Base-by-base conservation (phyloP, 148 eudicot species). In the Diospyros lotus region DNA sequence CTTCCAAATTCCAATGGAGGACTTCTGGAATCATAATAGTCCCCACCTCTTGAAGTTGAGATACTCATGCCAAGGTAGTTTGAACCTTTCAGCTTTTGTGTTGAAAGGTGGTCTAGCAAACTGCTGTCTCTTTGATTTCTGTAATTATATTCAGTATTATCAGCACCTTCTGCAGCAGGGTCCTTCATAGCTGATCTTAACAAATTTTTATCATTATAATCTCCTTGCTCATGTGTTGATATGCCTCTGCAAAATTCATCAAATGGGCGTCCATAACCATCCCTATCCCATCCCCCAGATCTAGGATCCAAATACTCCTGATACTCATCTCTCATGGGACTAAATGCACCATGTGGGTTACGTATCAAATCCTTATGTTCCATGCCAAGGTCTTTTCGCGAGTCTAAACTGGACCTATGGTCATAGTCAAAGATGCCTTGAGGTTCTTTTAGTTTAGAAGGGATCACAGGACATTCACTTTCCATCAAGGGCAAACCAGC, bases 111-210 rank as follows among this genome's bases (percentile, higher is more conserved):
- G 54, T 84, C 84, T 78, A 62, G 18, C 59, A 63, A 69, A 58
- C 69, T 74, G 68, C 60, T 64, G 28, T 68, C 73, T 40, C 68
- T 67, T 18, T 53, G 55, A 59, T 75, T 46, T 68, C 80, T 69
- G n/a, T 69, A 87, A 77, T 86, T 70, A 75, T 62, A 74, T 63
- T 80, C 88, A 71, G 72, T 68, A 63, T 76, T 58, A 62, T 64
- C 64, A 75, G 59, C 54, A 72, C 17, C 66, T 43, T 80, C 79
- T 43, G 64, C 65, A 53, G 60, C 44, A 65, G 75, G 67, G 40
- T 82, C 73, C 77, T 71, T 39, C 64, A 64, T 17, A 72, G n/a
- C 71, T 39, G 71, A 53, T 69, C 80, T 79, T 67, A 67, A 48
- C 48, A 62, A 56, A 76, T 68, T 70, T 62, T 74, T 73, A 69